These are phyloP conservation scores for Alternaria sp. DNA, from an alignment of 2,329 filamentous ascomycete genomes.

Conservation along the genomic window DNA sequence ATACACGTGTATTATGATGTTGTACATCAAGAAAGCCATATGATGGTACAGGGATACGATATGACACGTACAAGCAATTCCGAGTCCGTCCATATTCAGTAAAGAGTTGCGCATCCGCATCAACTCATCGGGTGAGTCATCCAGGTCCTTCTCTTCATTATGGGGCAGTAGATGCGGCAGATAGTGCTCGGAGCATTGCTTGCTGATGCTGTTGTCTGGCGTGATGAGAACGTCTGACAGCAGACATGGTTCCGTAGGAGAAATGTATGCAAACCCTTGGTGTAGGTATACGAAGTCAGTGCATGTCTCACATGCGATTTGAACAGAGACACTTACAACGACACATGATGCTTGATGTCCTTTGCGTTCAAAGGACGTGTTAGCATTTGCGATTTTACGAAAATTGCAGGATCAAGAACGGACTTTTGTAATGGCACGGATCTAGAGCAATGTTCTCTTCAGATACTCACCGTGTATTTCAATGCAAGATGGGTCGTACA, in stretches of 20 bases:
- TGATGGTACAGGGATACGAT: neutral
- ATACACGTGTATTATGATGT: too few species aligned
- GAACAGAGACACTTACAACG: conserved; percentile 49
- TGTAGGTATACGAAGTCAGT: too few species aligned
- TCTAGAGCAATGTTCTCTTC: neutral
- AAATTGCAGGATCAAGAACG: neutral
- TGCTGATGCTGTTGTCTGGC: conserved; percentile 49
- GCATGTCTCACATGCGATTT: too few species aligned
- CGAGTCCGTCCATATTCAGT: conserved; percentile 65
- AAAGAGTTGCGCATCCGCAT: conserved; percentile 61
- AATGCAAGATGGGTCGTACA: conserved; percentile 1
- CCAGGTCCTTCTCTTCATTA: conserved; percentile 50
- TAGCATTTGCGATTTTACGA: neutral
- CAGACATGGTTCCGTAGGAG: conserved; percentile 61
- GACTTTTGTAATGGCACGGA: neutral
- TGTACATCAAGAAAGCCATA: neutral
- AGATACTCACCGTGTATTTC: neutral
- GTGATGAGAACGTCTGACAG: conserved; percentile 64
- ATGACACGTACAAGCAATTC: conserved; percentile 57
- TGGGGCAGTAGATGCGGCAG: conserved; percentile 63
- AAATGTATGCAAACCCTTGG: conserved; percentile 62
- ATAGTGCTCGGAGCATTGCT: conserved; percentile 60
- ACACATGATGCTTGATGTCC: conserved; percentile 47
- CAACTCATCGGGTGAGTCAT: conserved; percentile 54
- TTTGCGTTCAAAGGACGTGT: neutral